Base-by-base conservation (phyloP, 2,329 filamentous ascomycete genomes). In the Coniochaeta prunicola region DNA sequence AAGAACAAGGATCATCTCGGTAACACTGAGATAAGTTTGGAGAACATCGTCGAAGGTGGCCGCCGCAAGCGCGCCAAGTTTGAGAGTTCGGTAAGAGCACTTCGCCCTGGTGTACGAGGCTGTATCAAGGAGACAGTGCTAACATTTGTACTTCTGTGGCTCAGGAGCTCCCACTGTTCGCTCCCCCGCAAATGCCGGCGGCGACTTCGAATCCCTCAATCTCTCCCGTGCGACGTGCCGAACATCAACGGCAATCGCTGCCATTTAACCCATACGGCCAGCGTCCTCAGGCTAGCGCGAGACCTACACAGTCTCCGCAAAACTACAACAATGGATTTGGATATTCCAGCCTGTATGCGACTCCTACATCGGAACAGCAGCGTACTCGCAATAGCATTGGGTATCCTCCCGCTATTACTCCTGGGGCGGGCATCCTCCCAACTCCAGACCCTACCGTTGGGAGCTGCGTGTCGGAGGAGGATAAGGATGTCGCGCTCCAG, bases 361-460 rank as follows among this genome's bases (percentile, higher is more conserved):
- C 86, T 17, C 86, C 87, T 9, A 75, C 69, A 36, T 74, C 81
- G 57, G 83, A 88, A 72, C 78, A 78, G 63, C 86, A 87, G 70
- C 86, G 87, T 62, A 80, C 86, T 65, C 87, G 89, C 60, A 83
- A 84, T 58, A 86, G 85, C 68, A 79, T 83, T 61, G 80, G 79
- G 60, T 83, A 83, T 63, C 76, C 80, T 36, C 72, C 76, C 55
- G 65, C 71, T 57, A 60, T 66, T 9, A 67, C 62, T 19, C 59
- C 67, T 13, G 65, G 62, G 62, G 69, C 74, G 70, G 86, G 87
- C 58, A 84, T 96, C 65, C 79, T 97, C 63, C 92, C 92, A 21
- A 99, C 94, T 2, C 94, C 94, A 28, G 94, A 97, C 67, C 93
- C 93, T n/a, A 99, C 94, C 13, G 90, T 97, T 66, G 91, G 91